A percentile compares a stretch with the other conserved stretches of the same genome.
These are phyloP conservation scores for Kandelia obovata DNA, from an alignment of 345 rosid species.

Conservation along the genomic window DNA sequence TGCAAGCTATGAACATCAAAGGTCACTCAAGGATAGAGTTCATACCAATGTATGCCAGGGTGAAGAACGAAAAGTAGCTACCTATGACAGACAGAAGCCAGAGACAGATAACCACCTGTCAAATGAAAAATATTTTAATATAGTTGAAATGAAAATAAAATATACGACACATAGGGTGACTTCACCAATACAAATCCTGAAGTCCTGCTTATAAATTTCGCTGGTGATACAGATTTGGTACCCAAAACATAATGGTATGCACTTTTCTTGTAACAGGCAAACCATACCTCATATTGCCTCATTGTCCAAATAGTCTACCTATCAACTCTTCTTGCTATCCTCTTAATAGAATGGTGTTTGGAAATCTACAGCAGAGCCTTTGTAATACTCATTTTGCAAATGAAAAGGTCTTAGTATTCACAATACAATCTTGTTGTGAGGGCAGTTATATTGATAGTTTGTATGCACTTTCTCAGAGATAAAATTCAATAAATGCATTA, in stretches of 20 bases:
- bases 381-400: not conserved
- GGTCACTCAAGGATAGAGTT: constrained; percentile 7
- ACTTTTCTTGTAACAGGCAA: not conserved
- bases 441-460: too few species aligned
- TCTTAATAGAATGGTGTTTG: not conserved
- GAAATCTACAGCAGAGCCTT: not conserved
- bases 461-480: too few species aligned
- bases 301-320: not conserved
- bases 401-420: too few species aligned
- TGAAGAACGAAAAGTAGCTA: constrained; percentile 78
- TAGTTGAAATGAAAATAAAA: not conserved
- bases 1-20: not conserved
- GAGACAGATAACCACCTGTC: constrained; percentile 78
- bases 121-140: constrained; percentile 12
- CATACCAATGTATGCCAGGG: constrained; percentile 82
- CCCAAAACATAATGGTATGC: not conserved
- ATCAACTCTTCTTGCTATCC: not conserved
- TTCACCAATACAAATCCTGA: not conserved
- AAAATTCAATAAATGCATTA: too few species aligned
- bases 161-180: not conserved
- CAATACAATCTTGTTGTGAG: too few species aligned
- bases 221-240: too few species aligned
- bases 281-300: not conserved
- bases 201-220: not conserved
- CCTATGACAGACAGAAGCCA: constrained; percentile 87